A percentile compares a stretch with the other conserved stretches of the same genome.
Conservation (phyloP, 2,329 filamentous ascomycete genomes). For the Aspergillus eucalypticola region DNA sequence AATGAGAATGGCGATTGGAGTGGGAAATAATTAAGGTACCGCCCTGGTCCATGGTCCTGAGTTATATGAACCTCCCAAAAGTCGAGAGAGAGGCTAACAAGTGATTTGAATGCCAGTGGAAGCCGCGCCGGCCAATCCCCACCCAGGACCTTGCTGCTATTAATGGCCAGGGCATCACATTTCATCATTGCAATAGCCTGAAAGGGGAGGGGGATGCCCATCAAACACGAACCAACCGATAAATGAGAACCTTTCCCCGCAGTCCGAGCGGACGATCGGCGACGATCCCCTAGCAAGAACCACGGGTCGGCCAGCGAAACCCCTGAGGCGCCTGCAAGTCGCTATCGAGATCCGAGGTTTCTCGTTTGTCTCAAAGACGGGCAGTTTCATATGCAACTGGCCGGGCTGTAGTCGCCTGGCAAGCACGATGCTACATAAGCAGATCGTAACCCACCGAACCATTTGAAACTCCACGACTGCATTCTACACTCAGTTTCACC, state of each 20-base stretch:
- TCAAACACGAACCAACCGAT: background rate
- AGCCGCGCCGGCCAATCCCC: background rate
- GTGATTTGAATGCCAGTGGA: background rate
- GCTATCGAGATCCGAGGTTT: constrained; percentile 21
- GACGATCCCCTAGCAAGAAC: background rate
- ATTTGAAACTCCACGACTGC: background rate
- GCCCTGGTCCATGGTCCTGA: background rate
- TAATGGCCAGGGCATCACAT: background rate
- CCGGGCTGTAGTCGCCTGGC: background rate
- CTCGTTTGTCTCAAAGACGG: constrained; percentile 15
- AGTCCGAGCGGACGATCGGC: background rate
- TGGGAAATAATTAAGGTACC: background rate
- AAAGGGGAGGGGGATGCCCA: background rate
- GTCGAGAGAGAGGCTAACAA: background rate
- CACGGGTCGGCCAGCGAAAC: background rate
- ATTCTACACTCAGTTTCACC: background rate
- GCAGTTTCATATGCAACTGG: constrained; percentile 20
- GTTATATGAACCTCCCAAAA: background rate
- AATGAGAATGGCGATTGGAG: background rate
- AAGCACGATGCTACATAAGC: background rate
- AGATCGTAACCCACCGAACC: background rate
- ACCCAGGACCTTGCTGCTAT: background rate
- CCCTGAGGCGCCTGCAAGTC: background rate
- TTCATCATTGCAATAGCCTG: background rate
- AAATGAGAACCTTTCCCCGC: background rate